Conservation (phyloP, 1,284 basidiomycete genomes). For the Tremellales sp. region DNA sequence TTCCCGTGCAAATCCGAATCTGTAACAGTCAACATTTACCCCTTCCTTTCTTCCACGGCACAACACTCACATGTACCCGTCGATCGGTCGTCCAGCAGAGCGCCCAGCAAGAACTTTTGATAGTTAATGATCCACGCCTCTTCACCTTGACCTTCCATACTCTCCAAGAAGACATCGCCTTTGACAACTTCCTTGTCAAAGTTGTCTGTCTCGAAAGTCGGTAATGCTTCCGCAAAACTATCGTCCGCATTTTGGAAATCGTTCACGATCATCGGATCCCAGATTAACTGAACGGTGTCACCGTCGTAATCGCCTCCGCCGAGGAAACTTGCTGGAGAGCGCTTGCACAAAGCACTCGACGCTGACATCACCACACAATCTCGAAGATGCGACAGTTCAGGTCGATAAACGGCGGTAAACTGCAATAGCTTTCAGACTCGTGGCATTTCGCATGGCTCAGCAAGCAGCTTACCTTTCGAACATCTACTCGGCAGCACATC, state of each 20-base stretch:
- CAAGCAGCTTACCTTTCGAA: constrained; percentile 1
- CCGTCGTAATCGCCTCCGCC: constrained; percentile 46
- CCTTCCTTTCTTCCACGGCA: neutral
- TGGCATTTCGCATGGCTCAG: neutral
- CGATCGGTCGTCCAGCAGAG: constrained; percentile 18
- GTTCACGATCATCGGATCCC: constrained; percentile 26
- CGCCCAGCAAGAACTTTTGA: constrained; percentile 32
- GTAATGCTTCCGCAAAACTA: constrained; percentile 14
- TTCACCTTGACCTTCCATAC: constrained; percentile 14
- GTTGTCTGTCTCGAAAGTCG: constrained; percentile 27
- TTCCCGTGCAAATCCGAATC: constrained; percentile 37
- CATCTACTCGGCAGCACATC: constrained; percentile 1
- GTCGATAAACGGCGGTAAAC: constrained; percentile 30
- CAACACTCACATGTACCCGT: constrained; percentile 23
- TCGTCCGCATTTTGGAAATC: constrained; percentile 32
- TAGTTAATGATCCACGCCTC: constrained; percentile 17
- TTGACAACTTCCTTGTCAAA: constrained; percentile 35
- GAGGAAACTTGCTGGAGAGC: constrained; percentile 36
- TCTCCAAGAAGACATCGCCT: constrained; percentile 26
- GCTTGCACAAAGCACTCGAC: constrained; percentile 19
- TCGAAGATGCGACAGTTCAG: constrained; percentile 33
- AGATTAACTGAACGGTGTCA: constrained; percentile 35
- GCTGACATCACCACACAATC: constrained; percentile 41
- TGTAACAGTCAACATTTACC: constrained; percentile 1
- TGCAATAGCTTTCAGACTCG: constrained; percentile 21